Conservation (phyloP, 2,329 filamentous ascomycete genomes). For the Cladophialophora exuberans region DNA sequence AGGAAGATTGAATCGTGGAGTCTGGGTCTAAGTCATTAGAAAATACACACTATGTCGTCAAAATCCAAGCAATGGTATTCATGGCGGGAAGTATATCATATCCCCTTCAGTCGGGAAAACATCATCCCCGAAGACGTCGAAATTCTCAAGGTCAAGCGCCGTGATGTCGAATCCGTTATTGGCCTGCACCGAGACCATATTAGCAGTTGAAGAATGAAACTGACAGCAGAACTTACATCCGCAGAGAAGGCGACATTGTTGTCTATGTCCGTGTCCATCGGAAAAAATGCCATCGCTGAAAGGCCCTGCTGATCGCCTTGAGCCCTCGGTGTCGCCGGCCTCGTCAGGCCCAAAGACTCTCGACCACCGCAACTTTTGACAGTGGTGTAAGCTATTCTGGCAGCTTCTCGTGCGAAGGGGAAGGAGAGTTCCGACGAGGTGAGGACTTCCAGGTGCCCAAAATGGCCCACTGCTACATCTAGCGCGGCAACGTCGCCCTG, state of each 20-base stretch:
- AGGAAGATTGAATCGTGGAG: too few relatives aligned
- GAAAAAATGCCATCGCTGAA: background rate
- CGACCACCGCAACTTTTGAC: background rate
- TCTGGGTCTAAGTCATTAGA: too few relatives aligned
- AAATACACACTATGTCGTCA: too few relatives aligned
- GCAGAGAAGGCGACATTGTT: background rate
- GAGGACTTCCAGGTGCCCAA: constrained; percentile 11
- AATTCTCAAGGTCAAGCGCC: background rate
- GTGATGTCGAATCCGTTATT: background rate
- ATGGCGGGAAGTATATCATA: constrained; percentile 30
- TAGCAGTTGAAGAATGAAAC: background rate
- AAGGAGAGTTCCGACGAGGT: background rate
- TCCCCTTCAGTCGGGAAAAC: constrained; percentile 38
- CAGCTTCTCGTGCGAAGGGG: constrained; percentile 10
- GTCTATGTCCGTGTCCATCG: background rate
- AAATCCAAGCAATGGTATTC: too few relatives aligned
- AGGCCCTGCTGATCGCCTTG: too few relatives aligned
- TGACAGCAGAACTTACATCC: background rate
- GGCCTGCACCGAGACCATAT: background rate
- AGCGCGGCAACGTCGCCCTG: constrained; percentile 1
- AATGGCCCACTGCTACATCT: constrained; percentile 13
- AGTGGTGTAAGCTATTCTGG: background rate
- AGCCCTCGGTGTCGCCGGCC: background rate
- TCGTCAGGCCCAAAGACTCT: background rate
- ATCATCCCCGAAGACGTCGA: background rate